A percentile compares a stretch with the other conserved stretches of the same genome.
Evolutionary conservation across 352 stramenopile genomes (phyloP).

Genomic region (Phytopythium chamaehyphon): DNA sequence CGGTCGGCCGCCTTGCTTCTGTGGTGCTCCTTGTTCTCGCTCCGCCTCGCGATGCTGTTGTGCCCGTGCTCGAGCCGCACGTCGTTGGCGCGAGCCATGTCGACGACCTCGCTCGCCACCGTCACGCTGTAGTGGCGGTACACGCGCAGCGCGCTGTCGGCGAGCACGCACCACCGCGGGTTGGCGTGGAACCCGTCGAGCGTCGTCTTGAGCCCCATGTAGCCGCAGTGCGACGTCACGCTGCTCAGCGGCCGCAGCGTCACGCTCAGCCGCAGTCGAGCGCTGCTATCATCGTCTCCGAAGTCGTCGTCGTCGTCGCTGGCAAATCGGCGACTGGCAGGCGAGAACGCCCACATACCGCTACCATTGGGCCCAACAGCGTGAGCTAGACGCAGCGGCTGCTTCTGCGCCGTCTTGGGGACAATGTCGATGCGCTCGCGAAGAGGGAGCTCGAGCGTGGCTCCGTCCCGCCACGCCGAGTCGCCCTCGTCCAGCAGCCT

Average conservation of each 20-base stretch:
- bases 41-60: background rate
- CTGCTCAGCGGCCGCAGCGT: constrained; percentile 45
- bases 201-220: constrained; percentile 61
- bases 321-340: background rate
- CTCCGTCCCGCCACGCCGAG: constrained; percentile 36
- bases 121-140: constrained; percentile 77
- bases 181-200: constrained; percentile 58
- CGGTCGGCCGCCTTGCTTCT: background rate
- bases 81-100: constrained; percentile 49
- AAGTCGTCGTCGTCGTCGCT: constrained; percentile 6
- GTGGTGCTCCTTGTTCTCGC: background rate
- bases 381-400: constrained; percentile 37
- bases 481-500: constrained; percentile 40
- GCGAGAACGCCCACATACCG: constrained; percentile 3
- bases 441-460: constrained; percentile 34
- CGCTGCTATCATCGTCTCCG: background rate
- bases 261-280: constrained; percentile 30
- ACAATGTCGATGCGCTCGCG: constrained; percentile 47
- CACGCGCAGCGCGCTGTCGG: constrained; percentile 52
- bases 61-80: constrained; percentile 27
- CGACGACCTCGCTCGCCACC: constrained; percentile 49
- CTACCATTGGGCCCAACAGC: constrained; percentile 1
- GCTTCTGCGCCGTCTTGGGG: constrained; percentile 54
- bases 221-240: constrained; percentile 53
- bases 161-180: constrained; percentile 68